Base-by-base conservation (phyloP, 352 stramenopile genomes). In the Phytopythium sindhum region DNA sequence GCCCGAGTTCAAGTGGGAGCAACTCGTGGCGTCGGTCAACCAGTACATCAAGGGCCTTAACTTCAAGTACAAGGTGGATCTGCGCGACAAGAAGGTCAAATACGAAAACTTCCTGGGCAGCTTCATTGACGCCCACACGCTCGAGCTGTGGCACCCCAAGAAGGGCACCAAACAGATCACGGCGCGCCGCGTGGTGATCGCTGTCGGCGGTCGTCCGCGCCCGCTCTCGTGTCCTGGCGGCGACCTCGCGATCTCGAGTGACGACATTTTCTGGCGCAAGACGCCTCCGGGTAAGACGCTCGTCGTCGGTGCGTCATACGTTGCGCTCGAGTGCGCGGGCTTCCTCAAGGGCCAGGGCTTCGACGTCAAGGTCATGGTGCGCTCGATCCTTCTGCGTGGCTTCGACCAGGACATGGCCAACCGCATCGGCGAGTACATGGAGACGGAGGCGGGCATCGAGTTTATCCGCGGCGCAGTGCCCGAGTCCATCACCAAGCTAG, bases 11-110 rank as follows among this genome's bases (percentile, higher is more conserved):
- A 74, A 95, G 61, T 99, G 97, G 97, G 73, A 90, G 29, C 81
- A 88, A 58, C 78, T 99, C 37, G 85, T 98, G 37, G 65, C 84
- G 31, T 98, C 91, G 48, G 95, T 99, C 39, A 96, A 98, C 65
- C 96, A 98, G 73, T 98, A 99, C 81, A 98, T 99, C 78, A 97
- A 95, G 67, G 83, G 84, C 45, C 89, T 99, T 56, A 99, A 99
- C 74, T 99, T 99, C 81, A 98, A 98, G 69, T 99, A 99, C 84
- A 93, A 98, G 56, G 95, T 99, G 29, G 84, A 97, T 65, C 75
- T 99, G 56, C 84, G 96, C 50, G 95, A 98, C 76, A 98, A 98
- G 75, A 86, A 96, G 63, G 89, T 97, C 62, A 96, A 95, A 67
- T 98, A 98, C 77, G 86, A 96, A 60, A 98, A 98, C 80, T 87